Evolutionary conservation across 495 filamentous ascomycete species (phyloP).

Genomic region (Podospora comata): DNA sequence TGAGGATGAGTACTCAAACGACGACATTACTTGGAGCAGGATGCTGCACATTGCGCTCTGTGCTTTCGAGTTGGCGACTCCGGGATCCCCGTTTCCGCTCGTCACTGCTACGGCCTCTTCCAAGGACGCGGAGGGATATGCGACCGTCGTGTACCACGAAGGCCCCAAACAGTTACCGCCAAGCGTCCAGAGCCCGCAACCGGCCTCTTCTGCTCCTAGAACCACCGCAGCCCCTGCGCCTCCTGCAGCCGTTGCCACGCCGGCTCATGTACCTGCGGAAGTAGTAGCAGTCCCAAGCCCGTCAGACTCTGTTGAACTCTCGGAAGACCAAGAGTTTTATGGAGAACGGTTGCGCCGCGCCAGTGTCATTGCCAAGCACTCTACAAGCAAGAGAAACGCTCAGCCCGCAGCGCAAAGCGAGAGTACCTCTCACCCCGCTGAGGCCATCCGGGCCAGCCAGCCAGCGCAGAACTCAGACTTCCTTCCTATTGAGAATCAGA

Average conservation of each 20-base stretch:
- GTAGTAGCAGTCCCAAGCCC: conserved; percentile 9
- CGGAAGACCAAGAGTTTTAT: conserved; percentile 30
- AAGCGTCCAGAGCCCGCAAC: not conserved
- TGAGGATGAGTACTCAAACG: conserved; percentile 13
- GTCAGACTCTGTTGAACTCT: conserved; percentile 28
- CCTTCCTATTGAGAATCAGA: conserved; percentile 30
- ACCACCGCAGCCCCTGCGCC: not conserved
- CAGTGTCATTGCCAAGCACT: not conserved
- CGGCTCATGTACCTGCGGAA: not conserved
- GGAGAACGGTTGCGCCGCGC: conserved; percentile 14
- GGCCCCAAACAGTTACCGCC: conserved; percentile 20
- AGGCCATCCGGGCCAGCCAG: not conserved
- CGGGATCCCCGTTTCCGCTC: conserved; percentile 27
- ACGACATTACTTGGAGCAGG: conserved; percentile 26
- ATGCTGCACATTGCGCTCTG: conserved; percentile 24
- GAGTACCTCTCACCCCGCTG: not conserved
- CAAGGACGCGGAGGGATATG: conserved; percentile 18
- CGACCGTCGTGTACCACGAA: conserved; percentile 26
- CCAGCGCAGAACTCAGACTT: conserved; percentile 23
- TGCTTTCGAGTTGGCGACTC: conserved; percentile 24
- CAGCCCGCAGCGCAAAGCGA: not conserved
- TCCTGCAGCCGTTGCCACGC: not conserved
- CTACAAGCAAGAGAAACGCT: not conserved
- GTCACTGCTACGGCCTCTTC: conserved; percentile 4
- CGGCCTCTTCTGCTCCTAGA: not conserved